A percentile compares a stretch with the other conserved stretches of the same genome.
Conservation (phyloP, 1,284 basidiomycete genomes). For the Ceratobasidium sp. region DNA sequence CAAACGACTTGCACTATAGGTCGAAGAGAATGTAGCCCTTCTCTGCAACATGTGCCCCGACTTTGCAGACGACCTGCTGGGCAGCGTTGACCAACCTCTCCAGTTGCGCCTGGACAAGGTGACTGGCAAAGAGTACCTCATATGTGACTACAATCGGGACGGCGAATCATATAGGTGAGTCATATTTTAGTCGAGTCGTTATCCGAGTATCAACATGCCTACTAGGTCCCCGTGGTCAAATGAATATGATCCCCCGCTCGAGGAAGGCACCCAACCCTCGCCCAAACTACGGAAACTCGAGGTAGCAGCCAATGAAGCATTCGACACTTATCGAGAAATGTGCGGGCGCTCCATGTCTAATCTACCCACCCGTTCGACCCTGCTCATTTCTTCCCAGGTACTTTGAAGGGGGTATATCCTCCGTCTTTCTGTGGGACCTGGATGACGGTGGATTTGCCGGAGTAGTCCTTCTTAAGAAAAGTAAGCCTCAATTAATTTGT, state of each 20-base stretch:
- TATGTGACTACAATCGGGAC: conserved; percentile 98
- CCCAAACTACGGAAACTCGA: conserved; percentile 90
- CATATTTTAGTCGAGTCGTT: neutral
- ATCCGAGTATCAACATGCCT: conserved; percentile 5
- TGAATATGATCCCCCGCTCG: conserved; percentile 87
- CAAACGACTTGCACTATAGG: conserved; percentile 56
- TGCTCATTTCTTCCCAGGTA: conserved; percentile 68
- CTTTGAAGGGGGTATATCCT: conserved; percentile 96
- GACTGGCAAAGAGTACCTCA: conserved; percentile 88
- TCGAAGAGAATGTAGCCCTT: conserved; percentile 87
- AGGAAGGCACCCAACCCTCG: conserved; percentile 88
- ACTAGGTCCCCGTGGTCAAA: conserved; percentile 96
- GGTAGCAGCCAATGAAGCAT: conserved; percentile 92
- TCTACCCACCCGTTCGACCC: neutral
- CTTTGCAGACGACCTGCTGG: conserved; percentile 93
- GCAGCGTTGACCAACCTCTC: conserved; percentile 95
- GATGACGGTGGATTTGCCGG: conserved; percentile 97
- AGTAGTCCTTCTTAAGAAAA: conserved; percentile 95
- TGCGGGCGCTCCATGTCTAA: conserved; percentile 55
- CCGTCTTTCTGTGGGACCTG: conserved; percentile 98
- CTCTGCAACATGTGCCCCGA: conserved; percentile 91
- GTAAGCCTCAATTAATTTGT: conserved; percentile 61
- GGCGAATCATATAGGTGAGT: conserved; percentile 91
- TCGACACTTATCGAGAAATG: conserved; percentile 98
- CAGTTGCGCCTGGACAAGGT: conserved; percentile 81